Conservation (phyloP, 2,329 filamentous ascomycete species). For the Fusarium sulawesiense region DNA sequence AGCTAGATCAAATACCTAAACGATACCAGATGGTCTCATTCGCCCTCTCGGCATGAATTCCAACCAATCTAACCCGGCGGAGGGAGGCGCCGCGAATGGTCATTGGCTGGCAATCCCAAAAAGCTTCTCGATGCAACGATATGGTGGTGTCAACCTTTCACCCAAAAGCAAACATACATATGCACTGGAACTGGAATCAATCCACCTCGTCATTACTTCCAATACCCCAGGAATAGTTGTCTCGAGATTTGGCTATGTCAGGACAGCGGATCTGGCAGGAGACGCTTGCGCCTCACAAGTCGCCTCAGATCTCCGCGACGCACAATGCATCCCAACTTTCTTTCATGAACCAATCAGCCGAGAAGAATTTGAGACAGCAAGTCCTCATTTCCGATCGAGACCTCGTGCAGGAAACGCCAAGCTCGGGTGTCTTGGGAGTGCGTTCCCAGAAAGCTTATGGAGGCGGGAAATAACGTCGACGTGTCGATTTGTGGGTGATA, state of each 20-base stretch:
- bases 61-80: not conserved
- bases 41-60: not conserved
- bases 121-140: not conserved
- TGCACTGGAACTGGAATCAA: not conserved
- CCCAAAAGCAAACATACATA: not conserved
- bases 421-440: not conserved
- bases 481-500: not conserved
- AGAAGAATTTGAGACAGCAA: not conserved
- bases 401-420: not conserved
- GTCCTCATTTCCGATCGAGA: not conserved
- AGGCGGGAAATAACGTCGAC: not conserved
- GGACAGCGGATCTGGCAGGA: not conserved
- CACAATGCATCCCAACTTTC: not conserved
- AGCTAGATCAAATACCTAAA: conserved; percentile 10
- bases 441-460: not conserved
- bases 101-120: not conserved
- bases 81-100: not conserved
- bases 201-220: not conserved
- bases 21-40: not conserved
- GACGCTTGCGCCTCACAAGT: not conserved
- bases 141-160: not conserved
- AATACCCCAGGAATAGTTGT: not conserved
- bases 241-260: not conserved
- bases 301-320: not conserved
- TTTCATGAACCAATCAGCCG: not conserved